Base-by-base conservation (phyloP, 352 stramenopile genomes). In the Globisporangium abappressorium region DNA sequence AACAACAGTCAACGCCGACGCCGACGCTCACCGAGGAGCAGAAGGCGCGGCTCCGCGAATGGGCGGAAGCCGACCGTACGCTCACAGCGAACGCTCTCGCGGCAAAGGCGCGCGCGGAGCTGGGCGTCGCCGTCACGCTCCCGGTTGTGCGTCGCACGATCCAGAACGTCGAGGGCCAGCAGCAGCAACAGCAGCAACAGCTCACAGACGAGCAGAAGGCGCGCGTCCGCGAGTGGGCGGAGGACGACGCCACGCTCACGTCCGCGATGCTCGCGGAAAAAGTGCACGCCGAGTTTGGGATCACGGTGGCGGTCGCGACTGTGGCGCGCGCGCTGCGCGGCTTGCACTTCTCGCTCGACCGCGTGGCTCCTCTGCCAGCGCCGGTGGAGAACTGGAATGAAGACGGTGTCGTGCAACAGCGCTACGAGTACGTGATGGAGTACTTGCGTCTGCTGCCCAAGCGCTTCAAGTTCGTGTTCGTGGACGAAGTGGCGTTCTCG, bases 401-500 rank as follows among this genome's bases (percentile, higher is more conserved):
- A 28, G 33, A 20, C 12, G 26, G 30, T 14, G 53, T 24, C 24
- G 26, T 38, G 24, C 24, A 30, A 18, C 11, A 36, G 53, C 53
- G 53, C 14, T 28, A 57, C 53, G 53, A 57, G 24, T 57, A 36
- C 12, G 53, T 18, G 24, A 57, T 57, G 53, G 53, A 28, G 4
- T 57, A 57, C 53, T 18, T 57, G 53, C 53, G 53, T 4, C 53
- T 57, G 53, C 53, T 57, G 53, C 53, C 53, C 4, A 57, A 57
- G 53, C 53, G 53, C 14, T 15, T 22, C 26, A 57, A 57, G 53
- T 57, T 57, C 26, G 53, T 57, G 53, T 57, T 57, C 7, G 53
- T 57, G 11, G 53, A 36, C 53, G 24, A 57, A 18, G 53, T 30
- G 53, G 24, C 26, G 53, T 57, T 57, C 14, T 34, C 53, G 26